Evolutionary conservation across 2,329 filamentous ascomycete genomes (phyloP).

Genomic region (Trichoderma oligosporum): DNA sequence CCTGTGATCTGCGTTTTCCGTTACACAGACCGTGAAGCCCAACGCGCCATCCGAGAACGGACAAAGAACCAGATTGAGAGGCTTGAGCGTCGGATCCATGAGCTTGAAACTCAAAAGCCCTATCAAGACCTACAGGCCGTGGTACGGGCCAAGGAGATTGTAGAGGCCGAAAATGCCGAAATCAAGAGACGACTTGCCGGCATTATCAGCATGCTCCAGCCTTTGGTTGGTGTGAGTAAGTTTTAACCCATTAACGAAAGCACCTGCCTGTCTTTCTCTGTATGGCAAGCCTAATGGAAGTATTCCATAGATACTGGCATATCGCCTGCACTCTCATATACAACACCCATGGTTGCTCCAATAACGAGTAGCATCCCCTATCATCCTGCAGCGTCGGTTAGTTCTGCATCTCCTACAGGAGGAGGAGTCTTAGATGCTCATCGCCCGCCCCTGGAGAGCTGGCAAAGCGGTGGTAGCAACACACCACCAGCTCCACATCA

Average conservation of each 20-base stretch:
- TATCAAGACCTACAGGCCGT: conserved; percentile 79
- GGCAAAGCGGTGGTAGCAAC: conserved; percentile 5
- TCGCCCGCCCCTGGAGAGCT: not conserved
- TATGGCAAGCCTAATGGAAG: not conserved
- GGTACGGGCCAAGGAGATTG: conserved; percentile 69
- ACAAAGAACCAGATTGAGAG: conserved; percentile 76
- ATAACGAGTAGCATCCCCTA: conserved; percentile 22
- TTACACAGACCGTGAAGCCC: conserved; percentile 70
- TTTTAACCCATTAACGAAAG: not conserved
- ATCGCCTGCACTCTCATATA: conserved; percentile 32
- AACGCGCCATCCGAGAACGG: conserved; percentile 77
- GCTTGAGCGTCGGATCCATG: conserved; percentile 67
- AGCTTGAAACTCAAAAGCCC: conserved; percentile 74
- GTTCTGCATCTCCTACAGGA: not conserved
- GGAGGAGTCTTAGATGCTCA: not conserved
- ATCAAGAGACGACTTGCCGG: conserved; percentile 65
- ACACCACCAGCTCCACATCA: conserved; percentile 1
- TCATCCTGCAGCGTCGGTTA: not conserved
- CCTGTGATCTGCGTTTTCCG: conserved; percentile 9
- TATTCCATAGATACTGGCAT: conserved; percentile 29
- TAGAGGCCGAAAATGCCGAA: conserved; percentile 76
- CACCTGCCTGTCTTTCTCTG: not conserved
- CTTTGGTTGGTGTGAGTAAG: conserved; percentile 43
- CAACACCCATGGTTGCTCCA: conserved; percentile 24
- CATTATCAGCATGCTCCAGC: conserved; percentile 62